Evolutionary conservation across 176 grass and related monocot species (phyloP).

Genomic region (Carex littledalei): DNA sequence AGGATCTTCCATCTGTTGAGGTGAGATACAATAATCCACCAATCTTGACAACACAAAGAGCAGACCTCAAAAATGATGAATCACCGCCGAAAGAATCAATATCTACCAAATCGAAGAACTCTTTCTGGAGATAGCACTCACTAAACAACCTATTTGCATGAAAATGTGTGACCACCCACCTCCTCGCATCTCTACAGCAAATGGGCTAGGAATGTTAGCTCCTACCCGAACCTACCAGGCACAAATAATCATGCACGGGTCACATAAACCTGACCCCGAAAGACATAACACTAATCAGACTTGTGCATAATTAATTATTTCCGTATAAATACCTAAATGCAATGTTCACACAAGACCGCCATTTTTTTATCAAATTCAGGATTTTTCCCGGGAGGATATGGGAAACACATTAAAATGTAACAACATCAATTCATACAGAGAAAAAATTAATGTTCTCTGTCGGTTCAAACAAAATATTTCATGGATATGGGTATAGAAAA

Average conservation of each 20-base stretch:
- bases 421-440: background rate
- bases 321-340: background rate
- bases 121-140: constrained; percentile 64
- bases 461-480: background rate
- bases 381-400: background rate
- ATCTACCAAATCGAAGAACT: constrained; percentile 91
- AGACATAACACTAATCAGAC: background rate
- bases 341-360: background rate
- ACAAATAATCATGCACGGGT: background rate
- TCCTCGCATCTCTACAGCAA: constrained; percentile 19
- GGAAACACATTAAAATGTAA: background rate
- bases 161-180: constrained; percentile 79
- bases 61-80: constrained; percentile 51
- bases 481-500: background rate
- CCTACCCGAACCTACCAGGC: background rate
- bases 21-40: constrained; percentile 80
- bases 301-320: background rate
- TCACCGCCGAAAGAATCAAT: constrained; percentile 85
- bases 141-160: constrained; percentile 62
- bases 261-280: background rate
- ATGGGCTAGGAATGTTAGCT: constrained; percentile 7
- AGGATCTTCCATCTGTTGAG: constrained; percentile 75
- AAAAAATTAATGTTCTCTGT: background rate
- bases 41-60: constrained; percentile 54
- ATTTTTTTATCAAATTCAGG: background rate